Percentiles rank a stretch among this genome's conserved stretches.
Conservation (phyloP, 345 rosid species). For the Rhodomyrtus tomentosa region DNA sequence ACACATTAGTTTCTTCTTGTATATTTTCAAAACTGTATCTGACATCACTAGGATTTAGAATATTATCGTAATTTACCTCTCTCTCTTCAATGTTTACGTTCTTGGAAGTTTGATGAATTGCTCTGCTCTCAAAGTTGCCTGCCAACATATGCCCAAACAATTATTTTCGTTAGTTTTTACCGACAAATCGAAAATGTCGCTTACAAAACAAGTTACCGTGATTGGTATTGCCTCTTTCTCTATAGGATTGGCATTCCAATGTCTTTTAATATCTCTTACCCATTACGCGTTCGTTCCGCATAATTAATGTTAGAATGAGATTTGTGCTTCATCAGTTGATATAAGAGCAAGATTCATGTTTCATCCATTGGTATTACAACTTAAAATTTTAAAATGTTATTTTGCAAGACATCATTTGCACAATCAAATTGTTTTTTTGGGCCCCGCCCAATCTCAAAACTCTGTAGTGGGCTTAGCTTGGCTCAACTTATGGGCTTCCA, state of each 20-base stretch:
- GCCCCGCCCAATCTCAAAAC: neutral
- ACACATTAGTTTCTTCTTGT: neutral
- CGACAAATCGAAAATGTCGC: neutral
- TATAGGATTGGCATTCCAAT: neutral
- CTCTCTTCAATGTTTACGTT: neutral
- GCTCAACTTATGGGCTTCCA: neutral
- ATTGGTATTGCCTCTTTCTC: neutral
- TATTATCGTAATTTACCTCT: neutral
- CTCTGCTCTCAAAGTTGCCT: neutral
- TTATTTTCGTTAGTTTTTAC: neutral
- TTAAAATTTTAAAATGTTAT: neutral
- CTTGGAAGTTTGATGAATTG: neutral
- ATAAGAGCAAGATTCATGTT: neutral
- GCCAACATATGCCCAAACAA: neutral
- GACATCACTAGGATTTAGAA: neutral
- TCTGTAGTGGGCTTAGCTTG: neutral
- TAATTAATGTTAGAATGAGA: no score
- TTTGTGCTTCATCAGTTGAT: no score
- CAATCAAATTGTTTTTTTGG: neutral
- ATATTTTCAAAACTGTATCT: neutral
- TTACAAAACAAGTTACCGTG: neutral
- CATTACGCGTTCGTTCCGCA: neutral
- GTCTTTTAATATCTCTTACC: neutral
- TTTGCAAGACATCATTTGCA: neutral
- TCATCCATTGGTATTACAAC: rapidly evolving